Base-by-base conservation (phyloP, 805 yeast genomes). In the Candida piceae region DNA sequence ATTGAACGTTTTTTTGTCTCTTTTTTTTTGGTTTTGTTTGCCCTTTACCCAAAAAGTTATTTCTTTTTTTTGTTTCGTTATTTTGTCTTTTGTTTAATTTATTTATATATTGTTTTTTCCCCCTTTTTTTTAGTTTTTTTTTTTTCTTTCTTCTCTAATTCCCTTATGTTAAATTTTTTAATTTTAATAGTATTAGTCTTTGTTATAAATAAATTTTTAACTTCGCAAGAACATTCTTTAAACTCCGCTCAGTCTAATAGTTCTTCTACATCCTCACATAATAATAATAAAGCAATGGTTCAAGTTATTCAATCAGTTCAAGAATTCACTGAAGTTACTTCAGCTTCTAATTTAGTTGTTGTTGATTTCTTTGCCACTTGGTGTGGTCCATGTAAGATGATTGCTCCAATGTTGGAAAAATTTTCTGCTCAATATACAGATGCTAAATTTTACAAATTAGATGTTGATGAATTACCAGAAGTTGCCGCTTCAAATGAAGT, bases 321-420 rank as follows among this genome's bases (percentile, higher is more conserved):
- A 25, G 89, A 88, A 62, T 90, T 89, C 74, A 67, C 75, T 37
- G 68, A 70, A 41, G 82, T 80, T 48, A 74, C 82, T 56, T 52
- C 64, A 40, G 76, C 75, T 49, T 23, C 45, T 28, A 84, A 83
- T 53, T 72, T 87, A 58, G 89, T 87, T 51, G 89, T 93, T 52
- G 86, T 93, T 51, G 97, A 93, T 71, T 93, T 90, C 72, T 89
- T 77, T 60, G 97, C 97, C 54, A 79, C 89, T 44, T 93, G 97
- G 97, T 90, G 98, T 67, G 97, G 97, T 52, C 97, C 98, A 45
- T 90, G 98, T 74, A 93, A 90, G 76, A 85, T 85, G 79, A 83
- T 93, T 66, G 89, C 96, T 38, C 98, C 98, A 53, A 69, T 86
- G 69, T 69, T 90, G 52, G 95, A 89, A 59, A 82, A 83, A 63